Evolutionary conservation across 768 basidiomycete species (phyloP), one percentile per base, ranked within the genome.

Genomic region (Amanita polypyramis): DNA sequence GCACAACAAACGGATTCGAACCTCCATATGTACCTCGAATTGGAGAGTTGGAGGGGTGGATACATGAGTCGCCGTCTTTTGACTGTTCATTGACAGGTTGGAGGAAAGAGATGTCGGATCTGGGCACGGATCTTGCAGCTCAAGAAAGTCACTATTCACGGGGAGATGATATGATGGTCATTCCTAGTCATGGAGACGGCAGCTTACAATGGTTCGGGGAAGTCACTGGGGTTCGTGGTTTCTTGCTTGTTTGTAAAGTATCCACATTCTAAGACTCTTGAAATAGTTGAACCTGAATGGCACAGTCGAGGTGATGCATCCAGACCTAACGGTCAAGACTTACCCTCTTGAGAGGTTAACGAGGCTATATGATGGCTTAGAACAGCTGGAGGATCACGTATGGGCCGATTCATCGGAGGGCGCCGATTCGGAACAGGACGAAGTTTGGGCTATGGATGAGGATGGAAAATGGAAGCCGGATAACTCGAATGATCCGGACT

Each of bases 31-130:
- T 97, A 27, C 91, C 92, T 7, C 73, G 74, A 43, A 84, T 97
- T 21, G 93, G 93, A 21, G 88, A 93, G 63, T 61, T 90, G 20
- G 91, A 92, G 58, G 60, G 72, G 19, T 89, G 87, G 83, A 79
- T 89, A 20, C 75, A 78, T 40, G 82, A 91, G 55, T 54, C 65
- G 30, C 74, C 78, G 0, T 62, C 72, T 20, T 58, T 69, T 19
- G 67, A 74, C 49, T 77, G 77, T 4, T 72, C 78, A 46, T 62
- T 80, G 41, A 62, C 65, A 40, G 83, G 85, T 6, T 89, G 87
- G 85, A 72, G 85, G 56, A 79, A 78, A 57, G 76, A 75, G 30
- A 74, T 90, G 76, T 67, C 73, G 25, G 74, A 81, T n/a, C 62
- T 88, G 19, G 87, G 86, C 8, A 63, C 66, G 21, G 56, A 58